Evolutionary conservation across 805 yeast genomes (phyloP).

Genomic region (Ogataea saltuana): DNA sequence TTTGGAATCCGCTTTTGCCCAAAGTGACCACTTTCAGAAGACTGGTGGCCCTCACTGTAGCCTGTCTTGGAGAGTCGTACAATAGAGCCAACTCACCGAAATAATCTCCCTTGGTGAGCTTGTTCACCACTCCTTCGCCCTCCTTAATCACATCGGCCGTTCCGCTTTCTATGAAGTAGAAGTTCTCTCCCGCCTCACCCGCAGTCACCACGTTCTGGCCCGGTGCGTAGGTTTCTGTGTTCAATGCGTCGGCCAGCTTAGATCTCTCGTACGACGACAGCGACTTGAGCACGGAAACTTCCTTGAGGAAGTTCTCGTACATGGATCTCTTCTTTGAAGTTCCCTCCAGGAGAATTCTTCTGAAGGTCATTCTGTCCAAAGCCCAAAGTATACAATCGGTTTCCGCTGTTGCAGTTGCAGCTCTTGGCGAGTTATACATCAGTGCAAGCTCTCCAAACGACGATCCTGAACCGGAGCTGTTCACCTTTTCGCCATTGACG

Average conservation of each 20-base stretch:
- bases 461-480: conserved; percentile 79
- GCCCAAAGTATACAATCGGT: conserved; percentile 85
- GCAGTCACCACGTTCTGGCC: conserved; percentile 79
- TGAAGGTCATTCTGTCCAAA: conserved; percentile 87
- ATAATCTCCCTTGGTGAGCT: conserved; percentile 79
- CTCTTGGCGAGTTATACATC: conserved; percentile 97
- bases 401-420: conserved; percentile 83
- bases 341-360: conserved; percentile 86
- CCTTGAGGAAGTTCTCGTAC: conserved; percentile 86
- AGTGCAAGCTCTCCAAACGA: conserved; percentile 96
- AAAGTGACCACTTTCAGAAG: conserved; percentile 86
- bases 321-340: conserved; percentile 86
- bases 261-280: conserved; percentile 81
- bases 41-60: conserved; percentile 79
- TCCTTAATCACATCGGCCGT: conserved; percentile 70
- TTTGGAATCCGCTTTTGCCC: conserved; percentile 89
- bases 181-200: conserved; percentile 82
- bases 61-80: conserved; percentile 91
- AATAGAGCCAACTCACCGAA: conserved; percentile 95
- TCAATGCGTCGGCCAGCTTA: conserved; percentile 92
- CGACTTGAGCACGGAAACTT: conserved; percentile 75
- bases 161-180: conserved; percentile 78
- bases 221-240: conserved; percentile 66
- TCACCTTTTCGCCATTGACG: conserved; percentile 70
- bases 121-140: conserved; percentile 59